These are phyloP conservation scores for Clavispora vitiphila DNA, from an alignment of 805 yeast genomes.

Conservation along the genomic window DNA sequence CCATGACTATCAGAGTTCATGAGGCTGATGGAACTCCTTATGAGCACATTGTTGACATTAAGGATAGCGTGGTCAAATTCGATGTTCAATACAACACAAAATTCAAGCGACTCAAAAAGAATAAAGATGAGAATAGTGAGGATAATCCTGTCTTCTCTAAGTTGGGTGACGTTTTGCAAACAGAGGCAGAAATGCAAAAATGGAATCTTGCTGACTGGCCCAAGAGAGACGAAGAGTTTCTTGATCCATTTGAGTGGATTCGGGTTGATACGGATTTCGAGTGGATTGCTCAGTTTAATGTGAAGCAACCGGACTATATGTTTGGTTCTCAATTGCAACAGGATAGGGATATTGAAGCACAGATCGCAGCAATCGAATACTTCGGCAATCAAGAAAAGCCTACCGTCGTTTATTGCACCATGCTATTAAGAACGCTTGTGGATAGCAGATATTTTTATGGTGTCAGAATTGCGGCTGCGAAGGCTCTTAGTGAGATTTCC, in stretches of 20 bases:
- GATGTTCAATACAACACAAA: conserved; percentile 96
- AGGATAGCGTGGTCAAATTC: conserved; percentile 76
- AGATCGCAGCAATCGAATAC: conserved; percentile 71
- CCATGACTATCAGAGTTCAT: conserved; percentile 94
- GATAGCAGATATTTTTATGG: conserved; percentile 87
- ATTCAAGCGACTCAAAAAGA: conserved; percentile 74
- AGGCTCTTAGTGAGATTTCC: conserved; percentile 67
- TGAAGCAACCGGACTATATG: conserved; percentile 94
- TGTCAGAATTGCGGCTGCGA: conserved; percentile 80
- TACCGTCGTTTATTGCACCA: conserved; percentile 62
- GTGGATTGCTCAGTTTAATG: conserved; percentile 81
- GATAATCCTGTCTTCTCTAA: conserved; percentile 40
- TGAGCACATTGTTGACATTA: conserved; percentile 91
- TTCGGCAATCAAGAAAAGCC: conserved; percentile 62
- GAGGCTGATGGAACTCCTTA: conserved; percentile 99
- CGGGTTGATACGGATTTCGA: conserved; percentile 97
- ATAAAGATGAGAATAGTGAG: conserved; percentile 37
- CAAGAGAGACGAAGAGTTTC: conserved; percentile 64
- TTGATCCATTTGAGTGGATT: conserved; percentile 96
- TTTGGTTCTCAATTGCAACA: conserved; percentile 88
- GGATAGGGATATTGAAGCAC: conserved; percentile 96
- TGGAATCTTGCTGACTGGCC: conserved; percentile 77
- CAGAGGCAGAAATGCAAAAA: conserved; percentile 52
- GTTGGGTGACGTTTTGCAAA: conserved; percentile 72
- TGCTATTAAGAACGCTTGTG: conserved; percentile 72